Evolutionary conservation across 768 basidiomycete species (phyloP).

Genomic region (Russula emetica): DNA sequence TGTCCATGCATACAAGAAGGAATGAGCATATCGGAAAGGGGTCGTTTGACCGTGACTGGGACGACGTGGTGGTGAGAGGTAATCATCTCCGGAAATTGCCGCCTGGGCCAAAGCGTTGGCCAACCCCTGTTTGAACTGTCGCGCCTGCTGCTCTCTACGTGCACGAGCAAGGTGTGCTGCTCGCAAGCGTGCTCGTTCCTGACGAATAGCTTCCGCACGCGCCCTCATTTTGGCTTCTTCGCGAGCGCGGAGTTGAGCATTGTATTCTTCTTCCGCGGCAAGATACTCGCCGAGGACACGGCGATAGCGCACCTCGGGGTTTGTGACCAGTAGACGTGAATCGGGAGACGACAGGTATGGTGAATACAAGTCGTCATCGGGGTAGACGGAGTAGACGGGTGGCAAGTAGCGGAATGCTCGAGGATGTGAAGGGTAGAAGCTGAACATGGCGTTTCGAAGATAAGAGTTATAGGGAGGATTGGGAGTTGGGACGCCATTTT

Average conservation of each 20-base stretch:
- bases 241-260: neutral
- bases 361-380: neutral
- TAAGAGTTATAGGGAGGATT: neutral
- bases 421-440: slow-evolving; percentile 4
- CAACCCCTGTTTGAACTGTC: neutral
- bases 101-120: neutral
- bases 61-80: neutral
- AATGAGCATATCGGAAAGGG: neutral
- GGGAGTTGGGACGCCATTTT: neutral
- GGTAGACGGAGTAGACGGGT: slow-evolving; percentile 8
- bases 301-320: slow-evolving; percentile 20
- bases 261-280: slow-evolving; percentile 22
- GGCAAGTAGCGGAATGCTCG: slow-evolving; percentile 1
- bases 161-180: neutral
- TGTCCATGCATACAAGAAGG: too few species aligned
- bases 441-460: slow-evolving; percentile 4
- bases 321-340: neutral
- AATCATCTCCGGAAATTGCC: neutral
- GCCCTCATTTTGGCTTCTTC: slow-evolving; percentile 8
- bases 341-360: neutral
- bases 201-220: slow-evolving; percentile 4
- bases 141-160: neutral
- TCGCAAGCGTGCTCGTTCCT: slow-evolving; percentile 2
- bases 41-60: neutral
- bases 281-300: slow-evolving; percentile 17